Evolutionary conservation across 305 asterid species (phyloP).

Genomic region (Ajuga reptans): DNA sequence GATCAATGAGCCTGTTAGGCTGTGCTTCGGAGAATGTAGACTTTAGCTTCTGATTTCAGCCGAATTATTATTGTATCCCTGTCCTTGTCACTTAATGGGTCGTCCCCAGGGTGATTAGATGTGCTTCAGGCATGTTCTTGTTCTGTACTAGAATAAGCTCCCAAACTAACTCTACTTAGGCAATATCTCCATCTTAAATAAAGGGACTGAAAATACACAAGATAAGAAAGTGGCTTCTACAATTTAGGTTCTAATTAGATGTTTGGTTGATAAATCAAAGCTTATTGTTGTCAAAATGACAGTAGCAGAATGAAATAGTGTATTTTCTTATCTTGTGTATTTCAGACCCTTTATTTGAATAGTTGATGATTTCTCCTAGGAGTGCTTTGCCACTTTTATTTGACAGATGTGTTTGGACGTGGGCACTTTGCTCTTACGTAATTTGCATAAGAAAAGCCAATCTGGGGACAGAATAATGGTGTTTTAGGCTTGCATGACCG

Average conservation of each 20-base stretch:
- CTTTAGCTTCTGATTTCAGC: background rate
- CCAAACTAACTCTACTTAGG: background rate
- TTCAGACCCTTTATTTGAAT: too few species aligned
- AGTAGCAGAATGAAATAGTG: background rate
- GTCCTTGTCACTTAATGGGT: background rate
- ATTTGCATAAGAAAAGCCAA: background rate
- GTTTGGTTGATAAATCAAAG: background rate
- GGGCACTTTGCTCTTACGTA: background rate
- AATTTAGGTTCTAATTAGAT: background rate
- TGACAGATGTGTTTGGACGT: background rate
- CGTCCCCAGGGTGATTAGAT: background rate
- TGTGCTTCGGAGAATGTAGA: background rate
- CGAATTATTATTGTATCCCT: background rate
- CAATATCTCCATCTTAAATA: background rate
- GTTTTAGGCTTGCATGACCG: background rate
- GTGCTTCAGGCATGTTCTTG: background rate
- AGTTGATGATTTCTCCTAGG: background rate
- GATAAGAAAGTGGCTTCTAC: slow-evolving; percentile 1
- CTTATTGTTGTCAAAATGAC: background rate
- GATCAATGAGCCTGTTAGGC: background rate
- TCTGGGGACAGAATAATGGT: background rate
- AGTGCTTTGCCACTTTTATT: background rate
- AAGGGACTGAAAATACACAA: too few species aligned
- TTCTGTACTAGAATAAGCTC: background rate
- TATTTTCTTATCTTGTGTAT: too few species aligned